Evolutionary conservation across 2,329 filamentous ascomycete genomes (phyloP), one percentile per base, ranked within the genome.

Genomic region (Decorospora gaudefroyi): DNA sequence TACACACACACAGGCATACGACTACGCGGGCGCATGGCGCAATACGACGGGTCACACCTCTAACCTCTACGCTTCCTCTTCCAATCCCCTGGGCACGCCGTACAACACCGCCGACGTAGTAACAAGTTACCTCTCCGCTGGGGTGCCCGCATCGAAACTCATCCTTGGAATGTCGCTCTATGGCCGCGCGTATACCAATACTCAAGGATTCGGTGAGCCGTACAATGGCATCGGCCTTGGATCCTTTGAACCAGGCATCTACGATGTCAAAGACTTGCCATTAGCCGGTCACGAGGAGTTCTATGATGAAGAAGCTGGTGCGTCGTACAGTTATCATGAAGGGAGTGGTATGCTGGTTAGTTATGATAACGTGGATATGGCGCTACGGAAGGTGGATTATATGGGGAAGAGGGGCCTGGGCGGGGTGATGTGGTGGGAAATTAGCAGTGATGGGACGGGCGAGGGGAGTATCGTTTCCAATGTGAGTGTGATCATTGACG

Each of bases 341-440:
- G 69, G 61, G 1, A 77, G 76, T 19, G 78, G 78, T 46, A 83
- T 80, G 43, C 80, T 97, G 76, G 80, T 97, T 38, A 86, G 81
- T 29, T 97, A 95, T 58, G 81, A 84, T 53, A 92, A 83, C 1
- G 79, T 83, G 1, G 72, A 76, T 3, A 82, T 90, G 68, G 86
- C 84, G 3, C 75, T 76, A 54, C 67, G 73, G 54, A 97, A 96
- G 76, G 83, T 84, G 1, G 73, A 80, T 8, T 96, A 84, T 67
- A 81, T 96, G 63, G 80, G 77, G 62, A 68, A 80, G 13, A 74
- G 78, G 30, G 76, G 81, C 0, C 78, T 96, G 0, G 91, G 90
- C 1, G 92, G 92, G 12, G 89, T 81, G n/a, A 96, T 97, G 91
- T 97, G 90, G 90, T 95, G 88, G 88, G 91, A 96, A 74, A 88